Percentiles rank a stretch among this genome's conserved stretches.
Evolutionary conservation across 2,329 filamentous ascomycete species (phyloP).

Genomic region (Zopfia rhizophila): DNA sequence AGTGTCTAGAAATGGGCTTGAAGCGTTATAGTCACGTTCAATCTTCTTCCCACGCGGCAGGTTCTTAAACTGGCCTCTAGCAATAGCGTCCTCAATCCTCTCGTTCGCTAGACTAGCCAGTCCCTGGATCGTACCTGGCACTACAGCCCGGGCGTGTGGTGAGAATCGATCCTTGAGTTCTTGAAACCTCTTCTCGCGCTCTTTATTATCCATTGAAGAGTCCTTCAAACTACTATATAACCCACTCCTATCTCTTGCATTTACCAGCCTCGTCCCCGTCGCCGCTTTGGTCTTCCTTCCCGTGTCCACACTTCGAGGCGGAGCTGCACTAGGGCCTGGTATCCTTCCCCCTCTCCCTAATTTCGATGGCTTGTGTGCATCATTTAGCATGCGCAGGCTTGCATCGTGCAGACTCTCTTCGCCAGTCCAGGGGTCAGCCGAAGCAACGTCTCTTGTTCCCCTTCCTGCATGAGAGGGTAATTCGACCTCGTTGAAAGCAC

Average conservation of each 20-base stretch:
- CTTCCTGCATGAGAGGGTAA: conserved; percentile 71
- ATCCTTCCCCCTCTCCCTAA: conserved; percentile 28
- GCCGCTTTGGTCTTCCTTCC: conserved; percentile 52
- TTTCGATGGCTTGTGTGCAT: conserved; percentile 65
- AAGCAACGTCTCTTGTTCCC: conserved; percentile 74
- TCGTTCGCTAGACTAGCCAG: conserved; percentile 88
- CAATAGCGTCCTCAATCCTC: conserved; percentile 92
- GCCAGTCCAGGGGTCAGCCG: conserved; percentile 79
- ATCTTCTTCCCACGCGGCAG: conserved; percentile 81
- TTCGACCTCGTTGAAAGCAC: conserved; percentile 63
- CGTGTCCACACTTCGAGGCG: conserved; percentile 44
- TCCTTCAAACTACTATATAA: conserved; percentile 66
- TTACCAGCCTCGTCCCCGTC: conserved; percentile 60
- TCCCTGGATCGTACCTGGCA: conserved; percentile 82
- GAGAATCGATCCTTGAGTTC: conserved; percentile 85
- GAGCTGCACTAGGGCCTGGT: conserved; percentile 31
- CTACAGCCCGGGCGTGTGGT: conserved; percentile 75
- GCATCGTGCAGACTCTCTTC: conserved; percentile 78
- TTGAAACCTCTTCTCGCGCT: conserved; percentile 75
- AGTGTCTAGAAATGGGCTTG: conserved; percentile 91
- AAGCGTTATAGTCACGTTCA: conserved; percentile 83
- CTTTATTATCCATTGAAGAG: conserved; percentile 71
- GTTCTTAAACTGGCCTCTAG: conserved; percentile 87
- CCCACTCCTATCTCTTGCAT: conserved; percentile 67
- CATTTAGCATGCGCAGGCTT: conserved; percentile 80